A percentile compares a stretch with the other conserved stretches of the same genome.
phyloP scores from a whole-genome alignment of 306 rosid species.

The Clitoria ternatea region DNA sequence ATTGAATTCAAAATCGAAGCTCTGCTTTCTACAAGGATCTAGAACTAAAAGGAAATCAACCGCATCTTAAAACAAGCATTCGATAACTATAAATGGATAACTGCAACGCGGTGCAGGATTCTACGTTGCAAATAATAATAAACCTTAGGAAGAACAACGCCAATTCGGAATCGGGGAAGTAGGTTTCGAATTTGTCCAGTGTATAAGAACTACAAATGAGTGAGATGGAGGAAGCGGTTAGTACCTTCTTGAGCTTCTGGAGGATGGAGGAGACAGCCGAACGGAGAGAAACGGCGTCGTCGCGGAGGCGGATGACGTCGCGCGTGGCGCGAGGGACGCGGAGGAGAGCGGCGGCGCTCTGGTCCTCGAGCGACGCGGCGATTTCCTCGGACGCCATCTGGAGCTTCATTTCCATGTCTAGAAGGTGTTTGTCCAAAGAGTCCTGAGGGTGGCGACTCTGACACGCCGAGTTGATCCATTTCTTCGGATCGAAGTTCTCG shows the following conservation, averaged over 20 bases:
- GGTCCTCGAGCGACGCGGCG: conserved; percentile 89
- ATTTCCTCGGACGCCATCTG: conserved; percentile 95
- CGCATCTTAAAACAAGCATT: background rate
- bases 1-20: background rate
- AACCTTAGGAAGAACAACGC: background rate
- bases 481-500: conserved; percentile 83
- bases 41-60: conserved; percentile 9
- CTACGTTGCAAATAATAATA: background rate
- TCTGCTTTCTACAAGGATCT: background rate
- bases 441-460: conserved; percentile 90
- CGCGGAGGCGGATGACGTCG: conserved; percentile 86
- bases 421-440: conserved; percentile 72
- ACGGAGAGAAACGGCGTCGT: conserved; percentile 88
- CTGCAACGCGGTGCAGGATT: background rate
- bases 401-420: conserved; percentile 91
- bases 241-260: conserved; percentile 87
- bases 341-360: conserved; percentile 84
- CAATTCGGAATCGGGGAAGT: no score
- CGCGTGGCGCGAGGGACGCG: conserved; percentile 96
- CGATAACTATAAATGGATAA: background rate
- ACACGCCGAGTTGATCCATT: conserved; percentile 88
- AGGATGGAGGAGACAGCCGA: conserved; percentile 81
- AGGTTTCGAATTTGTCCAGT: no score
- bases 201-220: no score
- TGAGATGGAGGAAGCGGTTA: no score